Evolutionary conservation across 1,139 yeast genomes (phyloP), one percentile per base, ranked within the genome.

Genomic region (Zygosaccharomyces sapae): DNA sequence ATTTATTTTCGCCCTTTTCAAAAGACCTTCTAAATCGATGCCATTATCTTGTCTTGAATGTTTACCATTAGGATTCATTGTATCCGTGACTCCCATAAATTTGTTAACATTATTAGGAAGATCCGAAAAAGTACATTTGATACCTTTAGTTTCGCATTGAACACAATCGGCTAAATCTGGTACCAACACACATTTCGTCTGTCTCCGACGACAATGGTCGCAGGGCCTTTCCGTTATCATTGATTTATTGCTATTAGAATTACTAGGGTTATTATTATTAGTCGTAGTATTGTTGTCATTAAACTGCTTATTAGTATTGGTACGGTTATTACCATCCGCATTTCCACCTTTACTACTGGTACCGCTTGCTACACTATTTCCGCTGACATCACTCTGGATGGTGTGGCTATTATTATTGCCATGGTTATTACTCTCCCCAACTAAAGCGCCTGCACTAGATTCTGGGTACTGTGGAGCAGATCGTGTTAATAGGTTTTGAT

Each of bases 181-280:
- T 1, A 77, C 71, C 55, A 77, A 68, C 5, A 81, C 80, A 69
- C 92, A 83, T 58, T 80, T 79, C 24, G 79, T 80, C 56, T 81
- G 81, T 45, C 83, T 69, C 49, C 85, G 70, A 46, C 86, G 70
- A 63, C 90, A 83, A 56, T 80, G 86, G 58, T 81, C 87, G 62
- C 90, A 83, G 1, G 86, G 83, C 31, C 66, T 62, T 12, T 43
- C 55, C 12, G 52, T 47, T n/a, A 41, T 44, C 2, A 25, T 45
- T 8, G 53, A 41, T 38, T 48, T 50, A 38, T 47, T 44, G 9
- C 55, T 55, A 35, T 50, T 47, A 36, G 35, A 34, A 18, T 30
- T 13, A 47, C 34, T 46, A 46, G 33, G 53, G 22, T 19, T 51
- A 33, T 39, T 41, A 30, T 41, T 42, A 38, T 29, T 38, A 31